Percentiles rank a stretch among this genome's conserved stretches.
These are phyloP conservation scores for Tuber umbilicatum DNA, from an alignment of 495 filamentous ascomycete genomes.

Conservation along the genomic window DNA sequence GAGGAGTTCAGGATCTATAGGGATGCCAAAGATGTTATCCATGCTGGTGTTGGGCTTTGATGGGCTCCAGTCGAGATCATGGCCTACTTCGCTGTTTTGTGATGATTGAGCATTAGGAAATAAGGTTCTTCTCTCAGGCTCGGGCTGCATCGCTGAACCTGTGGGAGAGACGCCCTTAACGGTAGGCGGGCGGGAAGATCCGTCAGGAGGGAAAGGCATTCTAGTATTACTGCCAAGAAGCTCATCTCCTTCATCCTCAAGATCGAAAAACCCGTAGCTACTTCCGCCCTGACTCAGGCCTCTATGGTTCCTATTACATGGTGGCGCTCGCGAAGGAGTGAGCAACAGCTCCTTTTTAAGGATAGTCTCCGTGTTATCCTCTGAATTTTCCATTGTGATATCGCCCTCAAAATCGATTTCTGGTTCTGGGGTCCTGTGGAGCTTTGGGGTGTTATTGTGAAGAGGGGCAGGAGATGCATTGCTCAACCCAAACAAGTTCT, in stretches of 20 bases:
- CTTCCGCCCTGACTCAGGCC: slow-evolving; percentile 14
- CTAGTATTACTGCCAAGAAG: background rate
- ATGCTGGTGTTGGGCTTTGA: background rate
- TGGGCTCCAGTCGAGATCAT: background rate
- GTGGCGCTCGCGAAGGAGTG: slow-evolving; percentile 7
- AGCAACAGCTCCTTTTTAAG: slow-evolving; percentile 13
- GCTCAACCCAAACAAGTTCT: background rate
- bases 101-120: slow-evolving; percentile 7
- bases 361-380: slow-evolving; percentile 1
- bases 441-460: background rate
- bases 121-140: slow-evolving; percentile 13
- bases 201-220: background rate
- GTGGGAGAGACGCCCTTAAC: background rate
- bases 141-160: background rate
- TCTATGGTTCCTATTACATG: slow-evolving; percentile 9
- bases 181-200: background rate
- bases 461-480: background rate
- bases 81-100: background rate
- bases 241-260: slow-evolving; percentile 21
- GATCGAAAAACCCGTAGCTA: slow-evolving; percentile 24
- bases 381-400: slow-evolving; percentile 14
- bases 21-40: slow-evolving; percentile 14
- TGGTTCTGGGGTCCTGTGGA: background rate
- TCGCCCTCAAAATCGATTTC: slow-evolving; percentile 10
- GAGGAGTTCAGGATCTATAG: slow-evolving; percentile 37